Evolutionary conservation across 352 stramenopile species (phyloP), one percentile per base, ranked within the genome.

Genomic region (Globisporangium paroecandrum): DNA sequence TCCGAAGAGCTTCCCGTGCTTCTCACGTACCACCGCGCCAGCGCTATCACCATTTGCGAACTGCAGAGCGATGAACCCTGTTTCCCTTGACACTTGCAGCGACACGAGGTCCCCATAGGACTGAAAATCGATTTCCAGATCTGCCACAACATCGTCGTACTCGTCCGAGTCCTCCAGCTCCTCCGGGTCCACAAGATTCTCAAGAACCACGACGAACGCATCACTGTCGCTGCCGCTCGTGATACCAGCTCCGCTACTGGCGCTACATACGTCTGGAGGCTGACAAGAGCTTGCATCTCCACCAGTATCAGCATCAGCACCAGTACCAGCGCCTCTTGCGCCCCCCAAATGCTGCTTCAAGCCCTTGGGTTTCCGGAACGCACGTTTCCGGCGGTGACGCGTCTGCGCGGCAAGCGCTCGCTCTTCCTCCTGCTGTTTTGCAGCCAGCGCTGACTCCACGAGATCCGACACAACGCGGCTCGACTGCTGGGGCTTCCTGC

Each of bases 141-240:
- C 78, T 4, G 71, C 68, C 12, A 71, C 54, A 9, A 89, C 34
- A 27, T 89, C 82, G 0, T 76, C 65, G 4, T 72, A 81, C 51
- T 92, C 82, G 55, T 89, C 80, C 0, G 76, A 71, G 53, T 90
- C 79, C 58, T 83, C 68, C 12, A 89, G 54, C 4, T 92, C 80
- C 18, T 84, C 73, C 1, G 66, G 27, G 2, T 74, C 72, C 10
- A 88, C 49, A 12, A 91, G 68, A 20, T 73, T 77, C 9, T 62
- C 62, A 8, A 68, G 15, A 13, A 56, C 27, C 24, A 68, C 62
- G 7, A 41, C 22, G 38, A 55, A 6, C 8, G 10, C 22, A 53
- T 4, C 53, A 22, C 12, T 13, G 9, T 2, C 25, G 24, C 15
- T 7, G 18, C 9, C 22, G 13, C 13, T 46, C 4, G 13, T 20